phyloP scores from a whole-genome alignment of 768 basidiomycete genomes.

The Lepiota brunneoincarnata region DNA sequence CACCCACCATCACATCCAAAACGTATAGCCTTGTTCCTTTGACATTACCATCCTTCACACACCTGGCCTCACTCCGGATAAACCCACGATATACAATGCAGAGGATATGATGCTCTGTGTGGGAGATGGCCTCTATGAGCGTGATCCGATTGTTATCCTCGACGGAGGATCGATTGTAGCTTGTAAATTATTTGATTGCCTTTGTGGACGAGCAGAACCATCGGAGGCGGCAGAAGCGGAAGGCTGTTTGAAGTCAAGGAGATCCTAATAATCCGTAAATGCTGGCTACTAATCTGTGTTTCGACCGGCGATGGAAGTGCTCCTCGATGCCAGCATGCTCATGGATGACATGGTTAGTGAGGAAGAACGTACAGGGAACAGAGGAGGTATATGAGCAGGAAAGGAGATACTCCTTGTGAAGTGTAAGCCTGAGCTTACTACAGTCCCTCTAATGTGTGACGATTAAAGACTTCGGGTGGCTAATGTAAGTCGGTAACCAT shows the following conservation, averaged over 20 bases:
- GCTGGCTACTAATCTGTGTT: slow-evolving; percentile 47
- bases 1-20: slow-evolving; percentile 28
- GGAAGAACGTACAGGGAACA: slow-evolving; percentile 32
- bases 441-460: too few relatives aligned
- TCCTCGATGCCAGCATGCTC: slow-evolving; percentile 39
- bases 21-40: slow-evolving; percentile 20
- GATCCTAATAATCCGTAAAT: slow-evolving; percentile 44
- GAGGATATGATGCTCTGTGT: slow-evolving; percentile 52
- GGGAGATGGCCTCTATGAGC: slow-evolving; percentile 56
- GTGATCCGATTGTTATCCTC: slow-evolving; percentile 53
- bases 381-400: slow-evolving; percentile 39
- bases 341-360: slow-evolving; percentile 46
- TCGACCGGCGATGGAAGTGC: slow-evolving; percentile 44
- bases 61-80: slow-evolving; percentile 58
- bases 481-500: too few relatives aligned
- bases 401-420: slow-evolving; percentile 40
- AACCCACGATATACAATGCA: slow-evolving; percentile 50
- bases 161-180: slow-evolving; percentile 47
- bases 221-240: not conserved
- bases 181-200: slow-evolving; percentile 44
- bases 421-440: too few relatives aligned
- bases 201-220: slow-evolving; percentile 35
- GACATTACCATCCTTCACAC: slow-evolving; percentile 49
- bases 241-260: slow-evolving; percentile 14
- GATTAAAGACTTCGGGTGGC: too few relatives aligned